Percentiles rank a stretch among this genome's conserved stretches.
Evolutionary conservation across 1,284 basidiomycete genomes (phyloP).

Genomic region (Sutorius eximius): DNA sequence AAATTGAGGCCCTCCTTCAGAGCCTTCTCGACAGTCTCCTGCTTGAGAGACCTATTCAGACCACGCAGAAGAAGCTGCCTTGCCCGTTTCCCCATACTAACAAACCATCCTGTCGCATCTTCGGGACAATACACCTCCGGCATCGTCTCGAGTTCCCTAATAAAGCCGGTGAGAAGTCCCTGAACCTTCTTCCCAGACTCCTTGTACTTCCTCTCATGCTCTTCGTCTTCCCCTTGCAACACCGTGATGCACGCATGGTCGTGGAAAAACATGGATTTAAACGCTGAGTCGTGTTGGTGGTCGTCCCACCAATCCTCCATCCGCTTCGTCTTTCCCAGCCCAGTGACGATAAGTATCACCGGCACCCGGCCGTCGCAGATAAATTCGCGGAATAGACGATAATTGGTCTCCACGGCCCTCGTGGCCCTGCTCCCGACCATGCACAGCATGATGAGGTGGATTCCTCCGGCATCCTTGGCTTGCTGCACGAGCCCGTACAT

Average conservation of each 20-base stretch:
- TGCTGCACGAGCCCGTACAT: slow-evolving; percentile 18
- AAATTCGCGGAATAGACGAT: slow-evolving; percentile 24
- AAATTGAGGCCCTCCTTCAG: slow-evolving; percentile 14
- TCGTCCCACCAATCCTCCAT: slow-evolving; percentile 35
- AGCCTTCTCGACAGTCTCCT: slow-evolving; percentile 13
- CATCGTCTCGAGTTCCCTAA: neutral
- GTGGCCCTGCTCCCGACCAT: slow-evolving; percentile 26
- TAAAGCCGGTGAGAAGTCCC: slow-evolving; percentile 14
- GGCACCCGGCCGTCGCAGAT: slow-evolving; percentile 26
- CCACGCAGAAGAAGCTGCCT: slow-evolving; percentile 17
- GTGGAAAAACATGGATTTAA: slow-evolving; percentile 11
- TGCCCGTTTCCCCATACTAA: slow-evolving; percentile 11
- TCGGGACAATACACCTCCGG: slow-evolving; percentile 10
- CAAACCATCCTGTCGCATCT: slow-evolving; percentile 17
- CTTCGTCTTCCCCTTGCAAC: slow-evolving; percentile 18
- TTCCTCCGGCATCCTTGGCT: slow-evolving; percentile 19
- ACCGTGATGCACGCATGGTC: slow-evolving; percentile 32
- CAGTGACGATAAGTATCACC: slow-evolving; percentile 28
- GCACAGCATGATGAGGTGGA: slow-evolving; percentile 32
- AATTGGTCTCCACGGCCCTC: slow-evolving; percentile 21
- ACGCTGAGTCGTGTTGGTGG: slow-evolving; percentile 14
- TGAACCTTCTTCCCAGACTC: slow-evolving; percentile 13
- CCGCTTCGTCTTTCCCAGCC: slow-evolving; percentile 25
- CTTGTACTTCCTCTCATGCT: slow-evolving; percentile 15
- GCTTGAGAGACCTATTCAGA: slow-evolving; percentile 7